A percentile compares a stretch with the other conserved stretches of the same genome.
Conservation (phyloP, 768 basidiomycete genomes). For the Tricholoma bakamatsutake region DNA sequence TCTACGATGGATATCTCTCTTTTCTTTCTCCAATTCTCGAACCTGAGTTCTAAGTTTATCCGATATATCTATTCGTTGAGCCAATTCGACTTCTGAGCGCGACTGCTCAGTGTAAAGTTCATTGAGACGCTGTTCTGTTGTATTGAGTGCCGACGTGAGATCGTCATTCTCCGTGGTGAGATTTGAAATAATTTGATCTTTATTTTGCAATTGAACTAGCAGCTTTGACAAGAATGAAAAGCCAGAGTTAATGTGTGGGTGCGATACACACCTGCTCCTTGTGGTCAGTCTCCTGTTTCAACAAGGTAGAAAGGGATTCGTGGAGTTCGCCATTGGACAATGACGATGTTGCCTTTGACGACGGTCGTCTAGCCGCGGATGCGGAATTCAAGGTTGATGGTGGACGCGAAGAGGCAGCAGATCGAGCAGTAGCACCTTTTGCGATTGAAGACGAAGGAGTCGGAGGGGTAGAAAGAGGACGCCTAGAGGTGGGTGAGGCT, state of each 20-base stretch:
- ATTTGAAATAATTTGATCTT: slow-evolving; percentile 59
- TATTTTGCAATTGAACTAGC: slow-evolving; percentile 71
- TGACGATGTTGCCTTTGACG: slow-evolving; percentile 40
- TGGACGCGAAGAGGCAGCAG: slow-evolving; percentile 54
- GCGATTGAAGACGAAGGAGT: slow-evolving; percentile 40
- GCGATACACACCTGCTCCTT: slow-evolving; percentile 63
- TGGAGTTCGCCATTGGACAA: slow-evolving; percentile 41
- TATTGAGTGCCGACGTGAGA: slow-evolving; percentile 56
- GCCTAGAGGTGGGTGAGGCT: slow-evolving; percentile 41
- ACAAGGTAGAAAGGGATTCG: slow-evolving; percentile 52
- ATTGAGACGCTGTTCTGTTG: slow-evolving; percentile 66
- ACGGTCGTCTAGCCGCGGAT: slow-evolving; percentile 42
- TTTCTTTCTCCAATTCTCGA: slow-evolving; percentile 85
- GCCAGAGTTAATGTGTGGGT: slow-evolving; percentile 7
- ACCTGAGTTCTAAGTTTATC: slow-evolving; percentile 80
- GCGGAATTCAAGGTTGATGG: slow-evolving; percentile 46
- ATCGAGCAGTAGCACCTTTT: slow-evolving; percentile 57
- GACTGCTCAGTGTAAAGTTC: slow-evolving; percentile 80
- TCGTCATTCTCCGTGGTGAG: slow-evolving; percentile 61
- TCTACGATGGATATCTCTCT: slow-evolving; percentile 71
- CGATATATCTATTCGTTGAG: slow-evolving; percentile 73
- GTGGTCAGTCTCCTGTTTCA: slow-evolving; percentile 74
- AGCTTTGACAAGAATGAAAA: slow-evolving; percentile 39
- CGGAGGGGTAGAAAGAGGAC: slow-evolving; percentile 36
- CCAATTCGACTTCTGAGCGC: slow-evolving; percentile 77